Evolutionary conservation across 495 filamentous ascomycete species (phyloP).

Genomic region (Trichoderma asperelloides): DNA sequence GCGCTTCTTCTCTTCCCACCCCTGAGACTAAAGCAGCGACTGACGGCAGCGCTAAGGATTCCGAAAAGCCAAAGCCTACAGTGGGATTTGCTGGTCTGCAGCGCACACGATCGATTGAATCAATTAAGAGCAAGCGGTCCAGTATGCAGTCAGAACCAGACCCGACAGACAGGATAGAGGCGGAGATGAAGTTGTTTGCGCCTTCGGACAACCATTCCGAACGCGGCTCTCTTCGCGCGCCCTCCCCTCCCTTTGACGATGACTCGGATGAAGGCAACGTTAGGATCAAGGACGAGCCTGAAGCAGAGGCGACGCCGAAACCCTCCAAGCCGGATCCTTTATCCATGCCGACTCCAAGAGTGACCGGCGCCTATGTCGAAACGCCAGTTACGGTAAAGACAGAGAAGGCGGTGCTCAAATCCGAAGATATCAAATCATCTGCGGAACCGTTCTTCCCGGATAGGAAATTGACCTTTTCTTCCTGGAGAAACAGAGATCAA

Average conservation of each 20-base stretch:
- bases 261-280: slow-evolving; percentile 20
- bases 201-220: slow-evolving; percentile 45
- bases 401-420: slow-evolving; percentile 17
- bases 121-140: slow-evolving; percentile 26
- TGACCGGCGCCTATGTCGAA: slow-evolving; percentile 44
- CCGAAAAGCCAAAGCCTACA: slow-evolving; percentile 12
- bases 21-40: slow-evolving; percentile 3
- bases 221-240: slow-evolving; percentile 39
- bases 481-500: not conserved
- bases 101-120: slow-evolving; percentile 28
- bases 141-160: slow-evolving; percentile 42
- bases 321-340: slow-evolving; percentile 34
- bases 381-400: slow-evolving; percentile 37
- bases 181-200: slow-evolving; percentile 46
- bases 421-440: not conserved
- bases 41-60: not conserved
- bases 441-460: not conserved
- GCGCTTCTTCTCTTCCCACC: not conserved
- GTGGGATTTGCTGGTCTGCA: slow-evolving; percentile 33
- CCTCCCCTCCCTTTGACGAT: slow-evolving; percentile 25
- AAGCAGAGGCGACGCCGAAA: slow-evolving; percentile 35
- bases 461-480: not conserved
- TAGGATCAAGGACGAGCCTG: slow-evolving; percentile 3
- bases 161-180: slow-evolving; percentile 45
- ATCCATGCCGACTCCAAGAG: slow-evolving; percentile 40